These are phyloP conservation scores for Sporothrix globosa DNA, from an alignment of 2,329 filamentous ascomycete species.

Conservation along the genomic window DNA sequence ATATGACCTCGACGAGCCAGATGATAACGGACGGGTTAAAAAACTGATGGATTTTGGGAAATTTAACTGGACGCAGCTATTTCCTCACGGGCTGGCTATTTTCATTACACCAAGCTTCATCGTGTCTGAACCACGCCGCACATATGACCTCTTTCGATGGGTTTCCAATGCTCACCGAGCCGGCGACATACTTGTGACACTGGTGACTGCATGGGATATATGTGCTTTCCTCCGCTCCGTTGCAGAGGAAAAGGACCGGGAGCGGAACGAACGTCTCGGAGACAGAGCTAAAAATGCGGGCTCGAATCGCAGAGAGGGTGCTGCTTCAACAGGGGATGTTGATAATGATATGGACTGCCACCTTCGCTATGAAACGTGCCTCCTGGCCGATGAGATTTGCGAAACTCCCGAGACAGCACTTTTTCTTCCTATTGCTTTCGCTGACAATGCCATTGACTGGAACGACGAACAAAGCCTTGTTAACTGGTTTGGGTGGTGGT, in stretches of 20 bases:
- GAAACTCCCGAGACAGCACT: conserved; percentile 37
- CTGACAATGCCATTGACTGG: conserved; percentile 53
- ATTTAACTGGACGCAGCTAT: conserved; percentile 47
- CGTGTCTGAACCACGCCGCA: conserved; percentile 49
- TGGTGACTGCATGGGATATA: conserved; percentile 47
- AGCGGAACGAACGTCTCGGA: conserved; percentile 35
- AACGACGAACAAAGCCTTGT: conserved; percentile 66
- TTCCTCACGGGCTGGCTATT: conserved; percentile 52
- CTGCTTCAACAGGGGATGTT: conserved; percentile 41
- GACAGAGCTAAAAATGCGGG: conserved; percentile 34
- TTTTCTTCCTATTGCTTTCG: conserved; percentile 49
- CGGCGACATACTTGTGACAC: conserved; percentile 37
- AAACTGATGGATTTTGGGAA: conserved; percentile 39
- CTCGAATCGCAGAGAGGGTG: conserved; percentile 35
- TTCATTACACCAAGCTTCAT: conserved; percentile 56
- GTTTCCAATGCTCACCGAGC: conserved; percentile 39
- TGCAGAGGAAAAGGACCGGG: conserved; percentile 43
- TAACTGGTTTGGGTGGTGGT: conserved; percentile 66
- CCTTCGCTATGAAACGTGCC: conserved; percentile 35
- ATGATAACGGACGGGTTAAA: neutral
- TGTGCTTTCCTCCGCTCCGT: conserved; percentile 45
- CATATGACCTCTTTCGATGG: conserved; percentile 49
- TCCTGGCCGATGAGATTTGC: conserved; percentile 38
- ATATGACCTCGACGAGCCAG: conserved; percentile 3
- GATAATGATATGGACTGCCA: conserved; percentile 36